Evolutionary conservation across 176 grass and related monocot species (phyloP).

Genomic region (Cenchrus fungigraminus): DNA sequence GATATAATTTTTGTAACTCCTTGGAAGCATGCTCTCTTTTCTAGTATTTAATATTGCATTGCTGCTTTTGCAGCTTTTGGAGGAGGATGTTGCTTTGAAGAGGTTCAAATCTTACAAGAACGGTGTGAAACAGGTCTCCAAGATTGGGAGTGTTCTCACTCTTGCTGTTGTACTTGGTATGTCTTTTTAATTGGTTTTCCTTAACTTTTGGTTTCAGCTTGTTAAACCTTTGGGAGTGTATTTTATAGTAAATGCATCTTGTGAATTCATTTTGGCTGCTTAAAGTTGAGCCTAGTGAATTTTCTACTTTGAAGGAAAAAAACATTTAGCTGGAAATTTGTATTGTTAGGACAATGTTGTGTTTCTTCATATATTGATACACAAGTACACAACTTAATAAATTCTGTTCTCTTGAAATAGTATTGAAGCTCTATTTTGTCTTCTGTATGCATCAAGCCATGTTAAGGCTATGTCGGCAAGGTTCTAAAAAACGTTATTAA

Average conservation of each 20-base stretch:
- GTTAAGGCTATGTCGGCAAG: not conserved
- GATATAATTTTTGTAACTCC: not conserved
- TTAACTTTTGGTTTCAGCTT: slow-evolving; percentile 14
- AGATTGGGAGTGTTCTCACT: slow-evolving; percentile 66
- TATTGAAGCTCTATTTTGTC: not conserved
- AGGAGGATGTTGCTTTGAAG: slow-evolving; percentile 75
- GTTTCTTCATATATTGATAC: not conserved
- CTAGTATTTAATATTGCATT: slow-evolving; percentile 21
- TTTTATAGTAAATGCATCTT: not conserved
- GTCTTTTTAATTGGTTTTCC: slow-evolving; percentile 2
- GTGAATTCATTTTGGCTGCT: slow-evolving; percentile 14
- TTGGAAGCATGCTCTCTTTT: not conserved
- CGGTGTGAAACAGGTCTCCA: slow-evolving; percentile 67
- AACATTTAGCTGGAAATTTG: not conserved
- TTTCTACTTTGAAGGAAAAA: not conserved
- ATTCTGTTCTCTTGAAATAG: not conserved
- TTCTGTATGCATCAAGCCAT: not conserved
- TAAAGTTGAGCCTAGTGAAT: not conserved
- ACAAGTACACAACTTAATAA: not conserved
- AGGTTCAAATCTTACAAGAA: slow-evolving; percentile 82
- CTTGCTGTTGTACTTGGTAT: slow-evolving; percentile 58
- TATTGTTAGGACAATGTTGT: not conserved
- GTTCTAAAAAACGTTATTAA: no score
- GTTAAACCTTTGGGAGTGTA: not conserved
- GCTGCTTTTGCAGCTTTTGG: slow-evolving; percentile 59